Conservation (phyloP, 352 stramenopile species). For the Globisporangium polare region DNA sequence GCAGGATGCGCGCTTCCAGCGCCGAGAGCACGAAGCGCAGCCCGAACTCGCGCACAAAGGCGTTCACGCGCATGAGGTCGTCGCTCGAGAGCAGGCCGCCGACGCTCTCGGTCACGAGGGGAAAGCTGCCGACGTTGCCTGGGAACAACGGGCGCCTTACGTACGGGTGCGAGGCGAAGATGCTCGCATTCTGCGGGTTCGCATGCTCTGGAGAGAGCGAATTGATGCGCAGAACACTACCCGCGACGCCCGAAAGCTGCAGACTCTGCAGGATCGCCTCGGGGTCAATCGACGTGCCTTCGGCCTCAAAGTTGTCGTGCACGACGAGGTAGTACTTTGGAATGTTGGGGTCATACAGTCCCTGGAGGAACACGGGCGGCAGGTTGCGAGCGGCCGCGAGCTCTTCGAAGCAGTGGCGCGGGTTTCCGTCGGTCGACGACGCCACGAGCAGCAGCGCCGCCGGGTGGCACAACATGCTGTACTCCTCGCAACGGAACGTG, state of each 20-base stretch:
- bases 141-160: slow-evolving; percentile 54
- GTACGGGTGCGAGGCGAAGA: slow-evolving; percentile 58
- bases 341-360: slow-evolving; percentile 74
- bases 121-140: slow-evolving; percentile 26
- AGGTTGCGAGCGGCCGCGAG: slow-evolving; percentile 45
- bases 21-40: slow-evolving; percentile 73
- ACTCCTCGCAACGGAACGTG: slow-evolving; percentile 81
- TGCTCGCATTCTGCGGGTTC: slow-evolving; percentile 23
- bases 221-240: slow-evolving; percentile 66
- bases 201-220: slow-evolving; percentile 36
- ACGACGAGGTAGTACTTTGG: slow-evolving; percentile 89
- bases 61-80: slow-evolving; percentile 54
- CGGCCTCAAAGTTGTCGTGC: slow-evolving; percentile 78
- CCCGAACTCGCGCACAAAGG: slow-evolving; percentile 77
- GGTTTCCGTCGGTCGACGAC: slow-evolving; percentile 80
- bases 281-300: slow-evolving; percentile 75
- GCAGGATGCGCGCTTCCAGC: slow-evolving; percentile 80
- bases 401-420: slow-evolving; percentile 70
- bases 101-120: slow-evolving; percentile 23
- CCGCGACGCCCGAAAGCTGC: slow-evolving; percentile 41
- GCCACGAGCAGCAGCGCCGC: slow-evolving; percentile 74
- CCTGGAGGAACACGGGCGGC: slow-evolving; percentile 58
- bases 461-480: slow-evolving; percentile 68
- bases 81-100: slow-evolving; percentile 59
- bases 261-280: slow-evolving; percentile 73